Conservation (phyloP, 2,329 filamentous ascomycete species). For the Colletotrichum magnum region DNA sequence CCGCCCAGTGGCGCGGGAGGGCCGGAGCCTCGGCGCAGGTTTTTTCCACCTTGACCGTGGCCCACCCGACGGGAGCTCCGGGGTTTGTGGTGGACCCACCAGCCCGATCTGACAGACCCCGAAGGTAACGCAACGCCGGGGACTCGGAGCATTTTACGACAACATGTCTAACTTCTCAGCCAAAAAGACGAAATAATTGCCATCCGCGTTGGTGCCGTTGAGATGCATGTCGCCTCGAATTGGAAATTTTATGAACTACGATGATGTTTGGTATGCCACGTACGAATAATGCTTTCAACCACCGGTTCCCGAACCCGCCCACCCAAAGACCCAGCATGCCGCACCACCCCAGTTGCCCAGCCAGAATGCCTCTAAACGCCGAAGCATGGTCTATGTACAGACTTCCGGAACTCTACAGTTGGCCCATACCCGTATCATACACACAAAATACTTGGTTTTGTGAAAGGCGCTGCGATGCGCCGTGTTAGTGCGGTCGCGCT, state of each 20-base stretch:
- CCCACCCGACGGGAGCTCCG: not conserved
- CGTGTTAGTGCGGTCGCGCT: conserved; percentile 34
- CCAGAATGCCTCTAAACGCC: conserved; percentile 37
- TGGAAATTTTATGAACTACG: conserved; percentile 25
- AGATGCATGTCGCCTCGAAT: conserved; percentile 5
- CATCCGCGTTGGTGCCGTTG: not conserved
- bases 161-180: not conserved
- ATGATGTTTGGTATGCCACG: conserved; percentile 33
- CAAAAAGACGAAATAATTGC: not conserved
- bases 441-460: conserved; percentile 12
- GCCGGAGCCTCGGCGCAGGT: conserved; percentile 32
- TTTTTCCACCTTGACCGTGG: conserved; percentile 29
- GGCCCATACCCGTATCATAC: conserved; percentile 33
- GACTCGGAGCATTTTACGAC: too few species aligned
- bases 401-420: conserved; percentile 35
- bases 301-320: conserved; percentile 24
- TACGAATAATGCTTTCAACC: conserved; percentile 28
- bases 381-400: conserved; percentile 36
- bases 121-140: conserved; percentile 2
- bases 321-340: conserved; percentile 28
- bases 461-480: conserved; percentile 7
- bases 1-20: conserved; percentile 4
- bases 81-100: conserved; percentile 26
- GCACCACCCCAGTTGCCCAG: conserved; percentile 30
- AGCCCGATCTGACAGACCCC: conserved; percentile 33